These are phyloP conservation scores for Hysterium pulicare DNA, from an alignment of 2,329 filamentous ascomycete genomes.

Conservation along the genomic window DNA sequence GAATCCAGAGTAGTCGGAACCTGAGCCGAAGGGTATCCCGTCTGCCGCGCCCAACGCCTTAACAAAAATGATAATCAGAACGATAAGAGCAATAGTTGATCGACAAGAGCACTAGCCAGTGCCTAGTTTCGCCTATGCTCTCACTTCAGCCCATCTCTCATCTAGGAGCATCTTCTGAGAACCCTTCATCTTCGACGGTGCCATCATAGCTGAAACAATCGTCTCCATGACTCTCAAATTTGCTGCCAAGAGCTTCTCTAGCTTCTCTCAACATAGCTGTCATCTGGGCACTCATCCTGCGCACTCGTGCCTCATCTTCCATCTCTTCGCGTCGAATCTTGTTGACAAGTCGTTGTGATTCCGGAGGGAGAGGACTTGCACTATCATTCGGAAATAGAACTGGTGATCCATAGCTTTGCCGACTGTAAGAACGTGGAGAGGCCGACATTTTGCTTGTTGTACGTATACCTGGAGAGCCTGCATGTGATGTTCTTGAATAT, in stretches of 20 bases:
- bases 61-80: not conserved
- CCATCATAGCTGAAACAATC: conserved; percentile 18
- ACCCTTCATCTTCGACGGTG: conserved; percentile 29
- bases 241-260: conserved; percentile 70
- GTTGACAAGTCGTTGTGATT: conserved; percentile 73
- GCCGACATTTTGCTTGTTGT: conserved; percentile 7
- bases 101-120: not conserved
- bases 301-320: conserved; percentile 75
- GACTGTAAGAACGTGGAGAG: conserved; percentile 24
- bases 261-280: conserved; percentile 87
- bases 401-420: conserved; percentile 31
- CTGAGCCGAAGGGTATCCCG: conserved; percentile 15
- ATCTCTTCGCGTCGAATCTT: conserved; percentile 69
- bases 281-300: conserved; percentile 73
- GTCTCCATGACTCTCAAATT: conserved; percentile 36
- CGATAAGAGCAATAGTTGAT: not conserved
- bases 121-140: not conserved
- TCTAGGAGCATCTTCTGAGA: conserved; percentile 13
- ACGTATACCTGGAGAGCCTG: conserved; percentile 1
- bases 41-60: conserved; percentile 3
- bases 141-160: not conserved
- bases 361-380: conserved; percentile 46
- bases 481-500: not conserved
- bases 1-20: too few relatives aligned
- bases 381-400: conserved; percentile 16